These are phyloP conservation scores for Ophiostoma fasciatum DNA, from an alignment of 2,329 filamentous ascomycete genomes.

Conservation along the genomic window DNA sequence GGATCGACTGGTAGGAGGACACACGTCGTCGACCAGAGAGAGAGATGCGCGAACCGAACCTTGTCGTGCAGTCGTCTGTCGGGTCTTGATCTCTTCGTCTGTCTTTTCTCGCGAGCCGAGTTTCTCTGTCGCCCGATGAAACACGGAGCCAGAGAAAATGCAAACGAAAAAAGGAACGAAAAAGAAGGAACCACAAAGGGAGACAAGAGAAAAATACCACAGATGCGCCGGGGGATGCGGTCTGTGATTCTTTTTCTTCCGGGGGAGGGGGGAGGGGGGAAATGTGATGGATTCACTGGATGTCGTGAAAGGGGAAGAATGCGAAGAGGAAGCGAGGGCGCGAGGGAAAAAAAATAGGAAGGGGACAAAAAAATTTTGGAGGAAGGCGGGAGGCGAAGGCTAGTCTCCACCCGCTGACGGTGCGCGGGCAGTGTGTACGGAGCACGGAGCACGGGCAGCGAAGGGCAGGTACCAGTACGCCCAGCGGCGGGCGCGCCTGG, in stretches of 20 bases:
- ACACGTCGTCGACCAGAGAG: too few species aligned
- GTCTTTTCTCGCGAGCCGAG: constrained; percentile 1
- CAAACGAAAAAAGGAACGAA: not conserved
- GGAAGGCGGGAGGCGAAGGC: constrained; percentile 8
- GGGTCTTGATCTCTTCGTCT: too few species aligned
- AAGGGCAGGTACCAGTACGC: too few species aligned
- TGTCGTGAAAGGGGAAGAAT: constrained; percentile 8
- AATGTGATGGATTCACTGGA: constrained; percentile 8
- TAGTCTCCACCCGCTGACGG: too few species aligned
- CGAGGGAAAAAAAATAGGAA: not conserved
- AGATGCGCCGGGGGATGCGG: constrained; percentile 5
- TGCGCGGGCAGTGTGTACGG: too few species aligned
- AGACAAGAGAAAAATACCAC: constrained; percentile 9
- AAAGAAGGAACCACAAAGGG: not conserved
- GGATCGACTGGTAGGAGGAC: too few species aligned
- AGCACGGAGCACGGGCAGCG: too few species aligned
- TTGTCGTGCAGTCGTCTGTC: too few species aligned
- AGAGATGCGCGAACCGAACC: too few species aligned
- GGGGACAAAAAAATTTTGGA: constrained; percentile 4
- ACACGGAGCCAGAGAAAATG: constrained; percentile 3
- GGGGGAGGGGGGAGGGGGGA: constrained; percentile 1
- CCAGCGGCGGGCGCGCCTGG: too few species aligned
- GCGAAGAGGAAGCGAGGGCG: not conserved
- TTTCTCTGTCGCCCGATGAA: constrained; percentile 6
- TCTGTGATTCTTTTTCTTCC: constrained; percentile 10